Base-by-base conservation (phyloP, 1,284 basidiomycete species). In the Rhodotorula sp. region DNA sequence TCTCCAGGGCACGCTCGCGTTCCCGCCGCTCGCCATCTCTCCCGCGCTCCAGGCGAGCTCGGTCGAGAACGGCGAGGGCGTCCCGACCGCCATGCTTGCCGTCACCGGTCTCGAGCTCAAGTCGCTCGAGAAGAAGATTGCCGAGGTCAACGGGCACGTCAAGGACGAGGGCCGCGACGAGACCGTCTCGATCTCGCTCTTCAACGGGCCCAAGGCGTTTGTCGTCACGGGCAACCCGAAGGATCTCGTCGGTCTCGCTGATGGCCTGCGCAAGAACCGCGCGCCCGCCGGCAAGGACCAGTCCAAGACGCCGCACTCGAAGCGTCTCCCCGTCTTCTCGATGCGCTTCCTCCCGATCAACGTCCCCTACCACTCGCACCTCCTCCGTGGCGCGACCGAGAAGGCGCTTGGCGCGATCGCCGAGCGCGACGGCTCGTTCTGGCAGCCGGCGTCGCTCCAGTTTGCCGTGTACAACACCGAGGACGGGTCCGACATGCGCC, bases 391-490 rank as follows among this genome's bases (percentile, higher is more conserved):
- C 53, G 90, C 89, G 7, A 89, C 92, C 9, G 87, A 92, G 68
- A 90, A 89, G 80, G 70, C 77, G 14, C 63, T 78, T 56, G 60
- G 71, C 21, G 70, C 74, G 12, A 83, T 96, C 68, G 82, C 90
- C 54, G 62, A 54, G 12, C 81, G 86, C 55, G 95, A 97, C 83
- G 66, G 75, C 62, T 54, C 72, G 77, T 81, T 95, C 53, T 98
- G 93, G 92, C 81, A 84, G n/a, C 79, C 87, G 1, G 82, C 85
- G 45, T 90, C 93, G 59, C 85, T 99, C 61, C 86, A 85, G 54
- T 91, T 96, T 74, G 88, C 93, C 19, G 92, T 99, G 55, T 97
- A 88, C 82, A 88, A 97, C 82, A 98, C 96, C 4, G 94, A 97
- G 80, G 86, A 89, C 83, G 93, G 94, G 66, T 87, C 88, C 54